Percentiles rank a stretch among this genome's conserved stretches.
Conservation (phyloP, 805 yeast genomes). For the Kuraishia molischiana region DNA sequence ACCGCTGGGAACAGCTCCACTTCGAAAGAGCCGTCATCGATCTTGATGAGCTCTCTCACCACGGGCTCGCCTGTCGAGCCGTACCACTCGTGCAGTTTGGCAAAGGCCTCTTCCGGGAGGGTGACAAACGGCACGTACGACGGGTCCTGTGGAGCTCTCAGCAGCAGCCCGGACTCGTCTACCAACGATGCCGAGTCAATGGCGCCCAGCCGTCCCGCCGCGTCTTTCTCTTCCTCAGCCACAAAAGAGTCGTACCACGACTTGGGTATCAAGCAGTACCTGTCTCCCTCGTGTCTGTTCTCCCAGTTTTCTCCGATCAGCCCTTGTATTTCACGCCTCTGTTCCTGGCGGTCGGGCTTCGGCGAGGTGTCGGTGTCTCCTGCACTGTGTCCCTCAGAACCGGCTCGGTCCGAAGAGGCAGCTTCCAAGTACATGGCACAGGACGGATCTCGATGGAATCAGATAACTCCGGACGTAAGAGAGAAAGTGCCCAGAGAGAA, state of each 20-base stretch:
- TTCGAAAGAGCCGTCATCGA: conserved; percentile 13
- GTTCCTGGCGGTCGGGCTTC: too few species aligned
- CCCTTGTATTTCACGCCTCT: too few species aligned
- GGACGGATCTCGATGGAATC: too few species aligned
- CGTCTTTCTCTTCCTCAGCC: not conserved
- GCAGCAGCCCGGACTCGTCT: not conserved
- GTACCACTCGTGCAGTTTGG: conserved; percentile 39
- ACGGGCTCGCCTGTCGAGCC: conserved; percentile 33
- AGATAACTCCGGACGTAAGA: too few species aligned
- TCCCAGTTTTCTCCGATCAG: too few species aligned
- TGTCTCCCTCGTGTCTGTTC: not conserved
- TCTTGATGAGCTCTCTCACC: conserved; percentile 19
- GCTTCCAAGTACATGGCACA: too few species aligned
- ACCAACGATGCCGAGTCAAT: not conserved
- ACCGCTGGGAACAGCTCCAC: conserved; percentile 15
- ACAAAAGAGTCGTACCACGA: not conserved
- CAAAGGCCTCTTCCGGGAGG: not conserved
- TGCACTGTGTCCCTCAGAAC: too few species aligned
- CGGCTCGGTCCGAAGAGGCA: too few species aligned
- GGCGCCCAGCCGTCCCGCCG: not conserved
- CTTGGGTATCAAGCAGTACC: not conserved
- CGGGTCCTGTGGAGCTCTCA: not conserved
- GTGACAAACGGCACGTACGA: not conserved
- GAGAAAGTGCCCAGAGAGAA: too few species aligned
- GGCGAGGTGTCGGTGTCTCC: too few species aligned